Conservation (phyloP, 2,329 filamentous ascomycete species). For the Fusarium musae region DNA sequence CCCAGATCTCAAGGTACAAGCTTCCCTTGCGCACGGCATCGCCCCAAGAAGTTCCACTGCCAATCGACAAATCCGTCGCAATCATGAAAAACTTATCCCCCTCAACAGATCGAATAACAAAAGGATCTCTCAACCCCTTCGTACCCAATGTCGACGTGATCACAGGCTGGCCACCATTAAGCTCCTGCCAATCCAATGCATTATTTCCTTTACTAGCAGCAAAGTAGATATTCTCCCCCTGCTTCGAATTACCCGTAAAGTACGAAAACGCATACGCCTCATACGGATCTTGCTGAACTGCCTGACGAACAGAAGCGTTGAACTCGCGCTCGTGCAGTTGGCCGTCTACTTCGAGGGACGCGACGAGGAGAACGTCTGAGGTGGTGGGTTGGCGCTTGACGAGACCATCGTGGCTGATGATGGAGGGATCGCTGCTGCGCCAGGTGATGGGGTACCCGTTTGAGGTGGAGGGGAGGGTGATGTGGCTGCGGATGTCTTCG, state of each 20-base stretch:
- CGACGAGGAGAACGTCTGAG: slow-evolving; percentile 49
- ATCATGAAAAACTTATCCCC: slow-evolving; percentile 63
- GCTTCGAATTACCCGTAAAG: slow-evolving; percentile 57
- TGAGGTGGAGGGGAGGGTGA: slow-evolving; percentile 48
- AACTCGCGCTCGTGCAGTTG: slow-evolving; percentile 46
- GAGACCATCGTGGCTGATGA: slow-evolving; percentile 50
- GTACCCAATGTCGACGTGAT: slow-evolving; percentile 60
- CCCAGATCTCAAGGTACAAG: slow-evolving; percentile 64
- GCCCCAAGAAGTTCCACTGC: slow-evolving; percentile 63
- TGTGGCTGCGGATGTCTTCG: slow-evolving; percentile 52
- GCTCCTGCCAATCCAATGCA: slow-evolving; percentile 60
- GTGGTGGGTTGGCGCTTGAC: slow-evolving; percentile 48
- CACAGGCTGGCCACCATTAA: slow-evolving; percentile 60
- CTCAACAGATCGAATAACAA: slow-evolving; percentile 62
- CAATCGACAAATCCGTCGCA: slow-evolving; percentile 64
- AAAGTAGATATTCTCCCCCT: slow-evolving; percentile 64
- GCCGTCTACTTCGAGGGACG: slow-evolving; percentile 45
- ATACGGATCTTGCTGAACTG: slow-evolving; percentile 47
- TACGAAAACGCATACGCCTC: slow-evolving; percentile 64
- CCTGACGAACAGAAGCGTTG: slow-evolving; percentile 50
- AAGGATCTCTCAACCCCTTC: slow-evolving; percentile 62
- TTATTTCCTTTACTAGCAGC: slow-evolving; percentile 64
- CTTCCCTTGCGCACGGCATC: slow-evolving; percentile 59
- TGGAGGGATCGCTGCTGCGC: slow-evolving; percentile 48
- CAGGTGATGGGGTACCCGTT: slow-evolving; percentile 50